Evolutionary conservation across 2,329 filamentous ascomycete species (phyloP), one percentile per base, ranked within the genome.

Genomic region (Penicillium sp.): DNA sequence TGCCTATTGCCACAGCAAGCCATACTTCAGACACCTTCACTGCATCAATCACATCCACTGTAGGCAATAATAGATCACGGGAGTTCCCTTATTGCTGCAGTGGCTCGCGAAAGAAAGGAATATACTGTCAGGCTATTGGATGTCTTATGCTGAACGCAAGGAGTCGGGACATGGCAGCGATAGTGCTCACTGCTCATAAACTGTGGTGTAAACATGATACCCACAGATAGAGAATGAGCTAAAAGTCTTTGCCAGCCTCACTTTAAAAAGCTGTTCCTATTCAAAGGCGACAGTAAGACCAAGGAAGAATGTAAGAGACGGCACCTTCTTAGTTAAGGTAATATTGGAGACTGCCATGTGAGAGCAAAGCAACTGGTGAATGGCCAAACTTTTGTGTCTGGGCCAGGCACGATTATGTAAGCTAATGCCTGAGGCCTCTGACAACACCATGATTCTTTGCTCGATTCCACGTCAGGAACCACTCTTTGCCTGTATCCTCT

Each of bases 321-420:
- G 33, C 8, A 28, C 3, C 27, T n/a, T n/a, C n/a, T n/a, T n/a
- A n/a, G n/a, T n/a, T 9, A 8, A 28, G 6, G 27, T 37, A 23
- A 37, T 4, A 4, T 18, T 37, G 18, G 6, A 18, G 3, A 20
- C 15, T 18, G 8, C 18, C 9, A 12, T 20, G 4, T 20, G 15
- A 37, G 18, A 20, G 8, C 15, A 37, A 35, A 20, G 33, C 33
- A 37, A 37, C 9, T 20, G 18, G 15, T 37, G 33, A 10, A 23
- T 39, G n/a, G 37, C 10, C 27, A 45, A 15, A 15, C 20, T 40
- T 47, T 50, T 33, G 44, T 50, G 50, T 24, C 23, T n/a, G 12
- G 23, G 10, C n/a, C 12, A 38, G 25, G 44, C 12, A 43, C 24
- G 9, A 44, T 56, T 50, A 56, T 44, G 28, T 54, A 49, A 56